Evolutionary conservation across 2,329 filamentous ascomycete species (phyloP).

Genomic region (Dryadomyces sulphureus): DNA sequence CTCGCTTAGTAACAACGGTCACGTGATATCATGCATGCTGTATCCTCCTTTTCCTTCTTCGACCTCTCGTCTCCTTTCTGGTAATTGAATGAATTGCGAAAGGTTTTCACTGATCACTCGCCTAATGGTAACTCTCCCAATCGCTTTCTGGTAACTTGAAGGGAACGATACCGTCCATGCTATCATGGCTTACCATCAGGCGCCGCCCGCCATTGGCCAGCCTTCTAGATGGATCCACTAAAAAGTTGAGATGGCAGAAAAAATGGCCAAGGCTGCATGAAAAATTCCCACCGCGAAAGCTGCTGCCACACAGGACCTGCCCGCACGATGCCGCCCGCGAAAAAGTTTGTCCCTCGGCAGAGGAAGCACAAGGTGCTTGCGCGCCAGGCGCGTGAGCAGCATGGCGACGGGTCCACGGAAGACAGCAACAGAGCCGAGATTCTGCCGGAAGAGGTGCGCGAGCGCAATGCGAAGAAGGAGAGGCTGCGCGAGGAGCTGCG

Average conservation of each 20-base stretch:
- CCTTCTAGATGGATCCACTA: not conserved
- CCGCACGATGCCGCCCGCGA: slow-evolving; percentile 5
- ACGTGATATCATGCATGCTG: too few relatives aligned
- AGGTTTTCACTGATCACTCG: too few relatives aligned
- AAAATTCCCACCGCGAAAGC: not conserved
- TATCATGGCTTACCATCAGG: too few relatives aligned
- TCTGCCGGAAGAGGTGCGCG: slow-evolving; percentile 29
- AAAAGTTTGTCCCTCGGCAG: slow-evolving; percentile 45
- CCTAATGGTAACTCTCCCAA: too few relatives aligned
- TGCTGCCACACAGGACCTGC: not conserved
- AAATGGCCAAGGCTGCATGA: not conserved
- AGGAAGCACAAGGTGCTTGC: slow-evolving; percentile 56
- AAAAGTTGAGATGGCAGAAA: not conserved
- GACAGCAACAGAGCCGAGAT: slow-evolving; percentile 42
- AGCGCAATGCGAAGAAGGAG: slow-evolving; percentile 38
- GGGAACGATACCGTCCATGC: too few relatives aligned
- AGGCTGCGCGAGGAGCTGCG: slow-evolving; percentile 37
- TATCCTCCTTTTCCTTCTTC: too few relatives aligned
- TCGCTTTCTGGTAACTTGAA: too few relatives aligned
- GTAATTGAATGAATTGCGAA: too few relatives aligned
- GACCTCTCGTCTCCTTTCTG: too few relatives aligned
- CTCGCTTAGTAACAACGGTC: too few relatives aligned
- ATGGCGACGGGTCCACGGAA: slow-evolving; percentile 13
- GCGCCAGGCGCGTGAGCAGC: slow-evolving; percentile 28
- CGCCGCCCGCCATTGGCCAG: not conserved